phyloP scores from a whole-genome alignment of 805 yeast species.

The Ogataea salicorniae region DNA sequence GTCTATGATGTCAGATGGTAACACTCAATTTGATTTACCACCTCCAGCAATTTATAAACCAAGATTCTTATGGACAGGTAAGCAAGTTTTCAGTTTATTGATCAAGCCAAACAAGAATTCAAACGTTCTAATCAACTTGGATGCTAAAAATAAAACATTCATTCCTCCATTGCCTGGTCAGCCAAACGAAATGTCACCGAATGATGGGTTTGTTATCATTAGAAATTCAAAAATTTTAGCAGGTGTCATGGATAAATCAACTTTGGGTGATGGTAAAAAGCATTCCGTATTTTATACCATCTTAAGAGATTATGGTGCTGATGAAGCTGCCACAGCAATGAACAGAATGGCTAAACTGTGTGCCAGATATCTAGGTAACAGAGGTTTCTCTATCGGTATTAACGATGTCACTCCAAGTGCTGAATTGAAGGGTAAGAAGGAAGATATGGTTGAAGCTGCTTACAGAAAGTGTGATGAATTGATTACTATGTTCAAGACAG shows the following conservation, averaged over 20 bases:
- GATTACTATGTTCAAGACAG: constrained; percentile 70
- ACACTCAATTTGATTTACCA: constrained; percentile 83
- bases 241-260: constrained; percentile 96
- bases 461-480: constrained; percentile 88
- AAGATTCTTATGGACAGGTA: constrained; percentile 90
- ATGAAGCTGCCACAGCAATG: constrained; percentile 94
- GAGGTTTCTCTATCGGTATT: constrained; percentile 97
- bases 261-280: constrained; percentile 96
- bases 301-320: constrained; percentile 93
- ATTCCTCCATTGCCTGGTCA: constrained; percentile 65
- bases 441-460: constrained; percentile 83
- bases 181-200: constrained; percentile 94
- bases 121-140: constrained; percentile 82
- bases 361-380: constrained; percentile 88
- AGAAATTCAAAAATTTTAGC: constrained; percentile 83
- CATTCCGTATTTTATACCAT: constrained; percentile 95
- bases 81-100: constrained; percentile 84
- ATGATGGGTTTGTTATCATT: constrained; percentile 90
- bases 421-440: constrained; percentile 72
- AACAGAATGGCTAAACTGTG: constrained; percentile 98
- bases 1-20: constrained; percentile 95
- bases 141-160: constrained; percentile 90
- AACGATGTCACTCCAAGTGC: constrained; percentile 93
- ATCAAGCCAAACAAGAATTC: constrained; percentile 76
- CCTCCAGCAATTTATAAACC: constrained; percentile 95